Percentiles rank a stretch among this genome's conserved stretches.
Conservation (phyloP, 495 filamentous ascomycete genomes). For the Symbiotaphrina buchneri region DNA sequence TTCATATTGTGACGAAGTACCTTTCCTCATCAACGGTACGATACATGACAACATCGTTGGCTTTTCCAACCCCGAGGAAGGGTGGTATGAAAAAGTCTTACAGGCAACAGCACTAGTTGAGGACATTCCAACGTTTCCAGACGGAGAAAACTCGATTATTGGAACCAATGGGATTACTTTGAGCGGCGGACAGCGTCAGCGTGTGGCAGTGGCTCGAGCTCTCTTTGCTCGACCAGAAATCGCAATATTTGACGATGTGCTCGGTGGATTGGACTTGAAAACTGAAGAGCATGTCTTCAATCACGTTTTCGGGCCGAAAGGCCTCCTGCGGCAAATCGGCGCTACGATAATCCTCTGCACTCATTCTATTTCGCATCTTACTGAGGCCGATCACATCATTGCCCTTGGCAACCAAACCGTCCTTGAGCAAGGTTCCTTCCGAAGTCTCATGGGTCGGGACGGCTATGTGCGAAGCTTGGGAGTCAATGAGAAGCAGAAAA, state of each 20-base stretch:
- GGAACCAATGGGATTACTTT: conserved; percentile 16
- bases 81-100: conserved; percentile 18
- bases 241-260: background rate
- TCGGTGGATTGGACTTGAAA: background rate
- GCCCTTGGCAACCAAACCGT: background rate
- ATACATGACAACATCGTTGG: conserved; percentile 16
- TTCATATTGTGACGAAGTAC: conserved; percentile 24
- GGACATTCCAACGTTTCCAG: background rate
- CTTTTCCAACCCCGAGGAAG: conserved; percentile 8
- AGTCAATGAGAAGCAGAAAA: too few relatives aligned
- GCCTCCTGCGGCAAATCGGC: background rate
- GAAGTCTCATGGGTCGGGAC: too few relatives aligned
- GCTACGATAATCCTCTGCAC: background rate
- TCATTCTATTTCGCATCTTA: conserved; percentile 1
- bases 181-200: conserved; percentile 37
- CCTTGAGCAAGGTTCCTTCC: background rate
- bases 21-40: conserved; percentile 15
- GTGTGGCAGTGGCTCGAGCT: conserved; percentile 57
- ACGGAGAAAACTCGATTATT: background rate
- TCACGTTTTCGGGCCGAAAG: background rate
- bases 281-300: background rate
- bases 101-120: conserved; percentile 11
- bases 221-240: background rate
- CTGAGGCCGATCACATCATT: background rate
- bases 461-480: background rate